A percentile compares a stretch with the other conserved stretches of the same genome.
These are phyloP conservation scores for Penicillium olsonii DNA, from an alignment of 2,329 filamentous ascomycete species.

Conservation along the genomic window DNA sequence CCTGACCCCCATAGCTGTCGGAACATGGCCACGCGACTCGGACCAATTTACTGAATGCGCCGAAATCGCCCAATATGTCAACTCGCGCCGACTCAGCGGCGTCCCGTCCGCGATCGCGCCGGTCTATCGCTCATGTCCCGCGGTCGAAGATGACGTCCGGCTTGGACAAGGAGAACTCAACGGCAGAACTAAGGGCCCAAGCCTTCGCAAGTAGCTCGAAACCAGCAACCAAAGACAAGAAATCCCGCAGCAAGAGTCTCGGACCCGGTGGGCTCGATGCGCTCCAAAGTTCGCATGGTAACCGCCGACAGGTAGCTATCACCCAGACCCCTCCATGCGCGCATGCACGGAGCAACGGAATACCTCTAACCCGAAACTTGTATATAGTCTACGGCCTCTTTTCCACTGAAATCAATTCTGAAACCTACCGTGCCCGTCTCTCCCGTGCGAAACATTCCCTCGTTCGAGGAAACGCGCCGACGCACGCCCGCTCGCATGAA, in stretches of 20 bases:
- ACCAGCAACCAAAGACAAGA: conserved; percentile 54
- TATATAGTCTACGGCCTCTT: conserved; percentile 43
- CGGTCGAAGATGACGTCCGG: conserved; percentile 48
- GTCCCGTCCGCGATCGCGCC: conserved; percentile 54
- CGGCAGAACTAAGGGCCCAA: conserved; percentile 59
- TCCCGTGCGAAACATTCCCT: conserved; percentile 66
- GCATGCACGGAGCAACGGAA: neutral
- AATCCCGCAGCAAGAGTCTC: conserved; percentile 91
- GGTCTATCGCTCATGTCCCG: conserved; percentile 69
- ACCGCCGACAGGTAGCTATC: conserved; percentile 71
- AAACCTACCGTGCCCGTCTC: conserved; percentile 72
- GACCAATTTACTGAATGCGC: conserved; percentile 13
- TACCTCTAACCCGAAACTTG: conserved; percentile 9
- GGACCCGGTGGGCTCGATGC: conserved; percentile 88
- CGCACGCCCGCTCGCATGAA: conserved; percentile 39
- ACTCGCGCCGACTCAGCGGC: conserved; percentile 38
- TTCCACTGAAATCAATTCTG: conserved; percentile 69
- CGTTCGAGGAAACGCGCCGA: conserved; percentile 55
- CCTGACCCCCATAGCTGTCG: neutral
- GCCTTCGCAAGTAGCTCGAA: conserved; percentile 26
- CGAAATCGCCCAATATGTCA: conserved; percentile 29
- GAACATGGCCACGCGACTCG: conserved; percentile 1
- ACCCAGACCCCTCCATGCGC: conserved; percentile 2
- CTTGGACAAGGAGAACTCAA: conserved; percentile 77
- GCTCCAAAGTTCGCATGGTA: conserved; percentile 72